Conservation (phyloP, 768 basidiomycete genomes). For the Cantharellus cinnabarinus region DNA sequence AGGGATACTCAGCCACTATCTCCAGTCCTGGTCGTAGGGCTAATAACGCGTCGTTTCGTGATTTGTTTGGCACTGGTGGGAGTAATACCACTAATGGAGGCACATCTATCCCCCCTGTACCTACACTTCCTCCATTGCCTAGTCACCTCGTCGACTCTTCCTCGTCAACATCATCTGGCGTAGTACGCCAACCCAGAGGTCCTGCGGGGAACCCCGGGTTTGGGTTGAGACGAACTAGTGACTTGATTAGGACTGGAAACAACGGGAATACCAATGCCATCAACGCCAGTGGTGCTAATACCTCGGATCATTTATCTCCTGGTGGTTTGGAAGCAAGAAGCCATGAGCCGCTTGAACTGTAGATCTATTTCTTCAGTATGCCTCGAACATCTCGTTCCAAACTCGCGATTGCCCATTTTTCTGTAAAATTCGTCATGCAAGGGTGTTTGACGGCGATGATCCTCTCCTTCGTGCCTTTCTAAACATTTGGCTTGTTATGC, state of each 20-base stretch:
- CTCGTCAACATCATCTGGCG: constrained; percentile 30
- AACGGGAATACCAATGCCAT: constrained; percentile 8
- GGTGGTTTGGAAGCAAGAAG: constrained; percentile 67
- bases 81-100: constrained; percentile 21
- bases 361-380: constrained; percentile 6
- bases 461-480: too few relatives aligned
- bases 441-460: too few relatives aligned
- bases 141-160: constrained; percentile 27
- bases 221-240: constrained; percentile 23
- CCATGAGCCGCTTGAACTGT: constrained; percentile 76
- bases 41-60: constrained; percentile 36
- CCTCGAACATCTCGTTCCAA: too few relatives aligned
- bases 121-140: constrained; percentile 33
- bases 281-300: constrained; percentile 33
- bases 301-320: constrained; percentile 3
- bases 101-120: constrained; percentile 48
- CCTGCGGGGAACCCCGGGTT: constrained; percentile 49
- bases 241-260: constrained; percentile 16
- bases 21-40: constrained; percentile 63
- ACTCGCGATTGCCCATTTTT: too few relatives aligned
- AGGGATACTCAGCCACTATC: constrained; percentile 60
- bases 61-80: constrained; percentile 38
- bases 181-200: constrained; percentile 71
- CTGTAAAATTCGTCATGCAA: too few relatives aligned
- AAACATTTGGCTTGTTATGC: too few relatives aligned